These are phyloP conservation scores for Penicillium sp. DNA, from an alignment of 2,329 filamentous ascomycete species.

Conservation along the genomic window DNA sequence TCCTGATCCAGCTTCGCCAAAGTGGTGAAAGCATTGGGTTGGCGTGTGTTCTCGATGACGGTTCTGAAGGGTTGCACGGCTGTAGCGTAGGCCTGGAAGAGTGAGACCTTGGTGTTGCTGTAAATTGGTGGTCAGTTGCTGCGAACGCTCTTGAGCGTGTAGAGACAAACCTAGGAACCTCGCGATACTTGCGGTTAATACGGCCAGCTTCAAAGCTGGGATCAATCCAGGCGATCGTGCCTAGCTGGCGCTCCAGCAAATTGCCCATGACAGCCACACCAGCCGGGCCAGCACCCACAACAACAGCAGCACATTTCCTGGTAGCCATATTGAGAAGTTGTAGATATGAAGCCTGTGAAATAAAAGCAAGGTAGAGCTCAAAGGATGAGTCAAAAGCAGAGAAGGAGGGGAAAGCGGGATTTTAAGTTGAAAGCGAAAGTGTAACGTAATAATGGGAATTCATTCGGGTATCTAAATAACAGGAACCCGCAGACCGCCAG, in stretches of 20 bases:
- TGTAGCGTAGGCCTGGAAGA: conserved; percentile 60
- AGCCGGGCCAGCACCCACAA: conserved; percentile 60
- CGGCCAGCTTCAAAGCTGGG: conserved; percentile 56
- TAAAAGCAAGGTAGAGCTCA: neutral
- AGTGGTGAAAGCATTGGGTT: conserved; percentile 56
- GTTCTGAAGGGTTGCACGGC: conserved; percentile 54
- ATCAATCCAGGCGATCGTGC: conserved; percentile 62
- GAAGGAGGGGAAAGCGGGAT: neutral
- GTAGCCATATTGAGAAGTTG: conserved; percentile 24
- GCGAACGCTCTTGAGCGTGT: neutral
- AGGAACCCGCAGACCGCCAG: conserved; percentile 5
- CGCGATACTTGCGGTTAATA: conserved; percentile 57
- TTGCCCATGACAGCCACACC: conserved; percentile 64
- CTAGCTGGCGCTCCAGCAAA: conserved; percentile 55
- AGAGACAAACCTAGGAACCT: conserved; percentile 54
- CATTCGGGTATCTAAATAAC: conserved; percentile 22
- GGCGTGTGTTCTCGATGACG: conserved; percentile 49
- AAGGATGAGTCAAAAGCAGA: neutral
- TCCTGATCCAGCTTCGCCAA: conserved; percentile 57
- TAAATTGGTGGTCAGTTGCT: neutral
- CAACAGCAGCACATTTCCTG: conserved; percentile 53
- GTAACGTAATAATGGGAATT: conserved; percentile 6
- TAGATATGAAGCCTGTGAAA: neutral
- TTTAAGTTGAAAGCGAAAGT: neutral
- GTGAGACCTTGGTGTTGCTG: conserved; percentile 63